phyloP scores from a whole-genome alignment of 352 stramenopile species.

The Phytophthora ohioensis region DNA sequence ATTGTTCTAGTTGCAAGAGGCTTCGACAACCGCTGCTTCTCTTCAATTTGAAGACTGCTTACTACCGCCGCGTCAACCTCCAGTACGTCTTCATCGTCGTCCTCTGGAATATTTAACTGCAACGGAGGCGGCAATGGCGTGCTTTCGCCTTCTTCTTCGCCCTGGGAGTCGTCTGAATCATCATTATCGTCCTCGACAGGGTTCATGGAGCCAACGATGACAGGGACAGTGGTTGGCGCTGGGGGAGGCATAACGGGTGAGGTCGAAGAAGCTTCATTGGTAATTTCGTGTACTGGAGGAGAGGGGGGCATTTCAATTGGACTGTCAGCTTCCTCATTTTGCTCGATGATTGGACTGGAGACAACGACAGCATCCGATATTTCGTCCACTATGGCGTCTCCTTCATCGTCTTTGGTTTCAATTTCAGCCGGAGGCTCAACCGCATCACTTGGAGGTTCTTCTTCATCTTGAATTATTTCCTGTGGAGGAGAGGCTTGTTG shows the following conservation, averaged over 20 bases:
- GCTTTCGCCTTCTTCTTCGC: constrained; percentile 44
- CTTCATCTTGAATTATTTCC: not conserved
- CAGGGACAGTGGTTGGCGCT: constrained; percentile 20
- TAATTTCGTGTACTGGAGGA: constrained; percentile 5
- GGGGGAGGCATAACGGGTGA: constrained; percentile 24
- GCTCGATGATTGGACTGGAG: not conserved
- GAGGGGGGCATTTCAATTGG: not conserved
- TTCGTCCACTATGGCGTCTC: not conserved
- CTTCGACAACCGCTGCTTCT: constrained; percentile 25
- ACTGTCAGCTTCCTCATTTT: not conserved
- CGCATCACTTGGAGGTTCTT: not conserved
- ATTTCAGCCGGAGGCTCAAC: not conserved
- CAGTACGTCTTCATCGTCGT: constrained; percentile 62
- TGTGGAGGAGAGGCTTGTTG: not conserved
- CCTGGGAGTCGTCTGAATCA: constrained; percentile 42
- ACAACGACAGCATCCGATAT: constrained; percentile 8
- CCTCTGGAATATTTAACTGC: constrained; percentile 27
- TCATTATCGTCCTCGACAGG: constrained; percentile 35
- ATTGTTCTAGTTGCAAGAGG: not conserved
- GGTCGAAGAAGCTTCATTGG: not conserved
- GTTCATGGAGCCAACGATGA: constrained; percentile 46
- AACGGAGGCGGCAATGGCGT: constrained; percentile 17
- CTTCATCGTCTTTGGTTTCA: not conserved
- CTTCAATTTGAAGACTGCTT: constrained; percentile 35
- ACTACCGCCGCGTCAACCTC: constrained; percentile 51